Evolutionary conservation across 2,329 filamentous ascomycete genomes (phyloP), one percentile per base, ranked within the genome.

Genomic region (Neofusicoccum kwambonambiense): DNA sequence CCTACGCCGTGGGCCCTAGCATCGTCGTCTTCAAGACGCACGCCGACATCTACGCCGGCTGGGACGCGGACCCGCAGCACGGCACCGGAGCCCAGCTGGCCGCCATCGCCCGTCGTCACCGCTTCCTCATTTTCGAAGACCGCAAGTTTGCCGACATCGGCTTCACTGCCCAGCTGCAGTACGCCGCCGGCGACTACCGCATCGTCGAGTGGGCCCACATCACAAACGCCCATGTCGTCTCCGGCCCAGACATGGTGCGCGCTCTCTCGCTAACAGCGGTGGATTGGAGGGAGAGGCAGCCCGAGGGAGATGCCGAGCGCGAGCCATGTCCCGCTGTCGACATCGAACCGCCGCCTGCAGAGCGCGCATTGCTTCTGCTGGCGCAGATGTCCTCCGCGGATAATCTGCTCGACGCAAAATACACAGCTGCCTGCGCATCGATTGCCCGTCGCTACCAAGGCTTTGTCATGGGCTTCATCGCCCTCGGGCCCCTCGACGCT

Each of bases 391-490:
- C 50, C 0, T 35, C 50, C 2, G 50, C 27, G 12, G 13, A 17
- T 11, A 52, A 52, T 19, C 50, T 52, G 31, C 50, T 52, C 6
- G 50, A 52, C 50, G 9, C 50, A 3, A 4, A 12, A 9, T 52
- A 52, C 50, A 52, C 50, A 2, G 13, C 6, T 2, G 35, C 50
- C 3, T 52, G 50, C 50, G 35, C 19, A 0, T n/a, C 8, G n/a
- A 52, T 52, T n/a, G 50, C 50, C 5, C 50, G 50, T n/a, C 50
- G n/a, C 13, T 27, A 17, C 12, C 50, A 12, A 4, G 50, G 6
- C 4, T 52, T 52, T 17, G 50, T 52, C 50, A 52, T 52, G 50
- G 50, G 50, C 50, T 52, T 52, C 31, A 52, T 52, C 17, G 50
- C 50, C 1, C 9, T 52, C 1, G 31, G 6, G 3, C 50, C 50